A percentile compares a stretch with the other conserved stretches of the same genome.
These are phyloP conservation scores for Neurospora sp. DNA, from an alignment of 495 filamentous ascomycete genomes.

Conservation along the genomic window DNA sequence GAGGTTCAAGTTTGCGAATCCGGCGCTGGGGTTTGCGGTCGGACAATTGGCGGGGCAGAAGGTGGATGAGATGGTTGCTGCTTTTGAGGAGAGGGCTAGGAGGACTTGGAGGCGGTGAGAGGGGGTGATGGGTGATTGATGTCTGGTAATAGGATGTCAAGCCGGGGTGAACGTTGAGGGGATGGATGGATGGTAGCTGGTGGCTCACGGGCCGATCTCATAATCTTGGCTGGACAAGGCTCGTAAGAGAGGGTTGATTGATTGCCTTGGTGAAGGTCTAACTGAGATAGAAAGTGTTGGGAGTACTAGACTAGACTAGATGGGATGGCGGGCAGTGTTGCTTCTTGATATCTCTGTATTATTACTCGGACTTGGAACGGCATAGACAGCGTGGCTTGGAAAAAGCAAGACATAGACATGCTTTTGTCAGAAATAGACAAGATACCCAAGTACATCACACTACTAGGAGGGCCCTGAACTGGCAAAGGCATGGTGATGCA, in stretches of 20 bases:
- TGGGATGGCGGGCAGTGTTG: not conserved
- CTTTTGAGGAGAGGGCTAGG: constrained; percentile 75
- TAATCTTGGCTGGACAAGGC: not conserved
- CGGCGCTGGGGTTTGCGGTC: constrained; percentile 71
- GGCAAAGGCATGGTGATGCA: no score
- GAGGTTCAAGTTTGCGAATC: constrained; percentile 73
- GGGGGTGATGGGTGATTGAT: not conserved
- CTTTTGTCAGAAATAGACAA: not conserved
- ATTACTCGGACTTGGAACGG: not conserved
- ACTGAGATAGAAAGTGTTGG: constrained; percentile 22
- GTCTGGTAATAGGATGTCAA: not conserved
- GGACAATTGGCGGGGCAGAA: constrained; percentile 72
- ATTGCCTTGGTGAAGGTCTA: not conserved
- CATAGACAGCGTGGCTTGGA: not conserved
- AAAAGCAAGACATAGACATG: not conserved
- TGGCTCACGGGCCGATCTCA: not conserved
- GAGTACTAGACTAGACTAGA: not conserved
- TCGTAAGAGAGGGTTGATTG: not conserved
- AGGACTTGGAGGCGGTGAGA: constrained; percentile 36
- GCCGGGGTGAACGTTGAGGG: not conserved
- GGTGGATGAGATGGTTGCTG: constrained; percentile 79
- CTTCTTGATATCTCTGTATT: not conserved
- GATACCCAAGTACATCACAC: not conserved
- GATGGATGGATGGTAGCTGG: not conserved
- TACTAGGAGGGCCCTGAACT: no score